Evolutionary conservation across 495 filamentous ascomycete species (phyloP).

Genomic region (Tuber borchii): DNA sequence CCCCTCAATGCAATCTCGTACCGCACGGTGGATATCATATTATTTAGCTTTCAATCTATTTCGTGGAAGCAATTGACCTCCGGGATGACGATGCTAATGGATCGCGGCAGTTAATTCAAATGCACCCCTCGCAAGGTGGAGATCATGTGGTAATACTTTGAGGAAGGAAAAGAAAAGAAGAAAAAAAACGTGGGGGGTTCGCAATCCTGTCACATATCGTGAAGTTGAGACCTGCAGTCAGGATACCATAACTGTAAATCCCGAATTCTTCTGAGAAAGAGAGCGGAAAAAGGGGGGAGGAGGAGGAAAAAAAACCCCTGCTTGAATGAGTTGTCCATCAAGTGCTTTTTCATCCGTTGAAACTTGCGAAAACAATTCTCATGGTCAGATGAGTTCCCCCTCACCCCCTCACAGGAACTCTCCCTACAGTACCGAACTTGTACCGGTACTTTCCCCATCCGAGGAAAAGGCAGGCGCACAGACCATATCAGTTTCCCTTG

Average conservation of each 20-base stretch:
- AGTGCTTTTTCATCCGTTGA: not conserved
- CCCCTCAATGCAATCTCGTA: not conserved
- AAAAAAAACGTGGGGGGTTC: not conserved
- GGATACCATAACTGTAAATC: not conserved
- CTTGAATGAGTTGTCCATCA: not conserved
- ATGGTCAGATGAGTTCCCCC: not conserved
- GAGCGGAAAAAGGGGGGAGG: too few relatives aligned
- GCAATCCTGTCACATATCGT: slow-evolving; percentile 1
- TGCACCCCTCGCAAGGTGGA: not conserved
- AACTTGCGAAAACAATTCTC: not conserved
- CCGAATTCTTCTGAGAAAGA: not conserved
- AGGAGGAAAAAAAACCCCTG: not conserved
- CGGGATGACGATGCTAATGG: not conserved
- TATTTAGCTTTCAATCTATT: not conserved
- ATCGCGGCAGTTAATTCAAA: not conserved
- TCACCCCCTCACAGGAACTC: not conserved
- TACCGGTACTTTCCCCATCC: not conserved
- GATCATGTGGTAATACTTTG: slow-evolving; percentile 1
- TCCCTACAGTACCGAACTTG: too few relatives aligned
- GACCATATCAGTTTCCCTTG: not conserved
- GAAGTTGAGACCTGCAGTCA: not conserved
- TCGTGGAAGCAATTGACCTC: not conserved
- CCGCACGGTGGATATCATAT: not conserved
- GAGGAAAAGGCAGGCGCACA: not conserved
- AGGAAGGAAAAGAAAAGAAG: not conserved